Percentiles rank a stretch among this genome's conserved stretches.
phyloP scores from a whole-genome alignment of 805 yeast genomes.

The Zygotorulaspora chibaensis region DNA sequence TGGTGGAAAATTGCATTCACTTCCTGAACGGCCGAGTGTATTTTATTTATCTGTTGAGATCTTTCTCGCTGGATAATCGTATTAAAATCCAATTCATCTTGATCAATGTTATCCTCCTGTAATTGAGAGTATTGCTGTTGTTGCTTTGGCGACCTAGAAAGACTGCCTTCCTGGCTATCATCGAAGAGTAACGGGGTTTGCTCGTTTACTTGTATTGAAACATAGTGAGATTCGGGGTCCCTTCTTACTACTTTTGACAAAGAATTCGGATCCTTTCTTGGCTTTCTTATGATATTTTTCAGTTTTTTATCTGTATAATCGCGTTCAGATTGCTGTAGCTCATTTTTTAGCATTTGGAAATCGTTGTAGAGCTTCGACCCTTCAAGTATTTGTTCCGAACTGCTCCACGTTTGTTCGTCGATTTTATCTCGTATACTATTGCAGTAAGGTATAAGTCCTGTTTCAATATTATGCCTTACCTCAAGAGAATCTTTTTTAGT shows the following conservation, averaged over 20 bases:
- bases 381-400: constrained; percentile 9
- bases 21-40: constrained; percentile 75
- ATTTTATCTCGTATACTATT: constrained; percentile 20
- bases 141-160: constrained; percentile 31
- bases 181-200: constrained; percentile 43
- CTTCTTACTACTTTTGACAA: constrained; percentile 14
- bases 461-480: constrained; percentile 33
- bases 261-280: constrained; percentile 8
- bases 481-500: constrained; percentile 36
- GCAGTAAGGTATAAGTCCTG: constrained; percentile 21
- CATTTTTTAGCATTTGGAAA: constrained; percentile 47
- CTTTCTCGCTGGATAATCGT: constrained; percentile 64
- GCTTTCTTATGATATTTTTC: constrained; percentile 11
- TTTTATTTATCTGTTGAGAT: constrained; percentile 63
- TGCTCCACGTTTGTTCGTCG: constrained; percentile 9
- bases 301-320: constrained; percentile 46
- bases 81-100: constrained; percentile 61
- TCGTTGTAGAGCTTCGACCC: constrained; percentile 48
- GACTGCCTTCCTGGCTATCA: constrained; percentile 17
- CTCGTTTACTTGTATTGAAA: constrained; percentile 24
- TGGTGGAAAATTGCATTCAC: constrained; percentile 83
- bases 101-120: constrained; percentile 36
- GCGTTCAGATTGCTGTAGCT: constrained; percentile 41
- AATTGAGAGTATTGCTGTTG: constrained; percentile 32
- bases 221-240: constrained; percentile 20